Conservation (phyloP, 148 eudicot genomes). For the Chenopodium album region DNA sequence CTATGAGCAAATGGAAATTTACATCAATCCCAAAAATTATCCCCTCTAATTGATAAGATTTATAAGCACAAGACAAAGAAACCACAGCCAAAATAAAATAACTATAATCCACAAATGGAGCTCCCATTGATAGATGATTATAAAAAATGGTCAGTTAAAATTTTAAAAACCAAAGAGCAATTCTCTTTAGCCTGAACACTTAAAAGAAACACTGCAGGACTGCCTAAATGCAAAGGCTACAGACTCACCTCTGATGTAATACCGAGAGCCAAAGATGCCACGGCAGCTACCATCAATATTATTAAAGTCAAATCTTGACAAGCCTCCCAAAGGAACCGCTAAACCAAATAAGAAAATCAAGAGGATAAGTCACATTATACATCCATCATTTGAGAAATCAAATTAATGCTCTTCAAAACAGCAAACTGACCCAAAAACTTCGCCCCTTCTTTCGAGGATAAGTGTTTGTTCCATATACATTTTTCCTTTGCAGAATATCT, state of each 20-base stretch:
- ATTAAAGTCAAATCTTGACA: constrained; percentile 84
- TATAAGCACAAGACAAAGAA: too few relatives aligned
- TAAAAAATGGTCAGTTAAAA: too few relatives aligned
- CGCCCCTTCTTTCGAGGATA: constrained; percentile 85
- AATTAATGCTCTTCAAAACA: neutral
- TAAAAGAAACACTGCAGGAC: too few relatives aligned
- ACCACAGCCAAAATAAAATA: too few relatives aligned
- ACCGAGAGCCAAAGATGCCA: constrained; percentile 87
- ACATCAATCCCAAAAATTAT: too few relatives aligned
- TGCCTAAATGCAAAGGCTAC: neutral
- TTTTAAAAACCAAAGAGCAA: too few relatives aligned
- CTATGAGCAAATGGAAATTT: too few relatives aligned
- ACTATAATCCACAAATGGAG: too few relatives aligned
- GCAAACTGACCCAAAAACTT: constrained; percentile 62
- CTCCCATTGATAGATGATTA: too few relatives aligned
- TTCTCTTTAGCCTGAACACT: too few relatives aligned
- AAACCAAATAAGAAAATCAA: constrained; percentile 11
- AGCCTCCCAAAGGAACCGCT: constrained; percentile 93
- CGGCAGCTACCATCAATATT: constrained; percentile 94
- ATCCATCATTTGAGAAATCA: neutral
- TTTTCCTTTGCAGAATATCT: constrained; percentile 53
- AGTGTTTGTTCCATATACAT: constrained; percentile 81
- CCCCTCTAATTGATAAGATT: too few relatives aligned
- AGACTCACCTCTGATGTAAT: constrained; percentile 85
- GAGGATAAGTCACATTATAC: neutral